Base-by-base conservation (phyloP, 1,284 basidiomycete genomes). In the Cutaneotrichosporon mucoides region DNA sequence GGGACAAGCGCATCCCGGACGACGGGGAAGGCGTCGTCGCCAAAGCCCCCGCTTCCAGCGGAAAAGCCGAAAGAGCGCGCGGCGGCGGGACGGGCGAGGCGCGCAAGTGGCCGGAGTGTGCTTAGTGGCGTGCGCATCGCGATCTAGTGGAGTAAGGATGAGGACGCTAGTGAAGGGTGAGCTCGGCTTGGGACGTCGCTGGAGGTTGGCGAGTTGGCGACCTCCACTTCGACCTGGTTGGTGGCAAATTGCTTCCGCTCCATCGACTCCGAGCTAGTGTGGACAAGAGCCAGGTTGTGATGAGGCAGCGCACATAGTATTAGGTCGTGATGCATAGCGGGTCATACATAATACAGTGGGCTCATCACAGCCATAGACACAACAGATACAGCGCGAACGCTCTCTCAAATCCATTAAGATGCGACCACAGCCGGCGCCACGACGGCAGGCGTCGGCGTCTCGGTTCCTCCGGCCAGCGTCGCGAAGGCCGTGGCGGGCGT, bases 1-100 rank as follows among this genome's bases (percentile, higher is more conserved):
- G 91, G 92, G 33, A 95, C 90, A 53, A 94, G 82, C 12, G 68
- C 50, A 57, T 67, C 72, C 33, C 69, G 54, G 1, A 73, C 61
- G 5, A 71, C 73, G 5, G 73, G 73, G 35, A 16, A 43, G 10
- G 40, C 34, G 34, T 51, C 56, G 33, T 52, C 53, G 13, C 57
- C 57, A 33, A 46, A 48, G 34, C 40, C 33, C 33, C 13, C 11
- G 46, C 45, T 41, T 6, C 24, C 44, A 12, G 35, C 12, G 0
- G 55, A 45, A 47, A 61, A 57, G 35, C 59, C 59, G 42, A 61
- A 61, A 5, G 10, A 1, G 13, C 54, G 54, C 13, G 42, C 33
- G 10, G 33, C 7, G 33, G 16, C 5, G 6, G 24, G 6, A 33
- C 33, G 38, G 11, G 6, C 5, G 36, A 46, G 35, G 53, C 15